Base-by-base conservation (phyloP, 2,329 filamentous ascomycete genomes). In the Cercospora zeina region DNA sequence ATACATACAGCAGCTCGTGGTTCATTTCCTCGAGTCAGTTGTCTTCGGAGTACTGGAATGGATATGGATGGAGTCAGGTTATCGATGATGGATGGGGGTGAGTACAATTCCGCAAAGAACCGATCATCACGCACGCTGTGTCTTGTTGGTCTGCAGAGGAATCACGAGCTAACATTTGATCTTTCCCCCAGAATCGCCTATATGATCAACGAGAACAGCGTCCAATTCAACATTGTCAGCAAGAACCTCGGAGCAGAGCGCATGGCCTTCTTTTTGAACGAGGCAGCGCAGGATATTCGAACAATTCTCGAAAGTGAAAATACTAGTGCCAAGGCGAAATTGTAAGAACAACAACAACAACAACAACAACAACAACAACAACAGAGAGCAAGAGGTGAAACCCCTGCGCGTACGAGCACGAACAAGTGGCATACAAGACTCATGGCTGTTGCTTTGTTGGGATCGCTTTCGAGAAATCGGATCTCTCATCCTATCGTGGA, bases 181-280 rank as follows among this genome's bases (percentile, higher is more conserved):
- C 14, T 42, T 39, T 9, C 9, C 55, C 11, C 53, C 68, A 77
- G 74, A 45, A 96, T 99, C 74, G 95, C 95, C 39, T 99, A 99
- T 77, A 99, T 99, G 95, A 97, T 99, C 77, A 99, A 99, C 76
- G 93, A 97, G 83, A 96, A 97, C 78, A 96, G 91, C 77, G 84
- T 99, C 67, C 95, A 97, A 85, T 97, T 99, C 82, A 99, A 99
- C 80, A 87, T 99, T 69, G 93, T 96, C 68, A 95, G 90, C 76
- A 99, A 97, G 84, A 87, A 89, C 61, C 81, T 97, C 54, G 95
- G 93, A 49, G 91, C 89, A 73, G 87, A 95, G 72, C 88, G 90
- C 69, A 96, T 99, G 93, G 95, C 90, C 78, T 90, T 93, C 83
- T 99, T 91, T 79, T 82, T 99, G 68, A 96, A 92, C 73, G 95